These are phyloP conservation scores for Coemansia sp. DNA, from an alignment of 192 early-diverging fungal species.

Conservation along the genomic window DNA sequence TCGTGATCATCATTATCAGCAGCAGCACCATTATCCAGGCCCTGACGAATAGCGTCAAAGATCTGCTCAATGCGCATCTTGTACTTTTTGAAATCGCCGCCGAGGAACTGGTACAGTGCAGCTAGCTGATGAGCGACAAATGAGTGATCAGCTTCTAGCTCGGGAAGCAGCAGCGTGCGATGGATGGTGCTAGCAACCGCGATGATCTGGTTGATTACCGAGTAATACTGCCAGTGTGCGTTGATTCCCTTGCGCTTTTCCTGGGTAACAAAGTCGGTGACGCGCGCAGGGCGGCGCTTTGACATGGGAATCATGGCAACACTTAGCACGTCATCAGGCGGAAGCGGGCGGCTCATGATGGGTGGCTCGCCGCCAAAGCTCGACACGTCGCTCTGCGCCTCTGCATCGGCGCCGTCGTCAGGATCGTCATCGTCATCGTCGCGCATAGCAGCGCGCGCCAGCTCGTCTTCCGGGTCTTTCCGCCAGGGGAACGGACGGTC, in stretches of 20 bases:
- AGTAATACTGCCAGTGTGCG: constrained; percentile 56
- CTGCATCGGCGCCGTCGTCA: constrained; percentile 18
- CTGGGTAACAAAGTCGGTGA: constrained; percentile 45
- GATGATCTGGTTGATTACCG: constrained; percentile 53
- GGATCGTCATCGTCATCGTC: constrained; percentile 9
- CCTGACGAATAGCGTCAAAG: constrained; percentile 41
- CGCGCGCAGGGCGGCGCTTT: constrained; percentile 32
- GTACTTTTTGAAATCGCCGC: constrained; percentile 56
- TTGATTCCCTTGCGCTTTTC: constrained; percentile 51
- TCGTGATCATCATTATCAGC: background rate
- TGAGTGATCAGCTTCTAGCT: constrained; percentile 31
- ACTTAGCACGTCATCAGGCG: constrained; percentile 44
- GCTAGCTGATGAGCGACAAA: constrained; percentile 49
- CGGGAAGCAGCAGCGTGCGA: constrained; percentile 23
- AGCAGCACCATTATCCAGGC: constrained; percentile 6
- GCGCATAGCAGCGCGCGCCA: constrained; percentile 6
- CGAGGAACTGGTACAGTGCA: constrained; percentile 52
- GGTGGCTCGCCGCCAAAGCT: constrained; percentile 49
- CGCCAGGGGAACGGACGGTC: constrained; percentile 53
- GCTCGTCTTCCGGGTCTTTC: constrained; percentile 46
- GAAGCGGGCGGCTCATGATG: constrained; percentile 40
- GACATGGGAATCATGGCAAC: constrained; percentile 54
- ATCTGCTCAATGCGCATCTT: constrained; percentile 43
- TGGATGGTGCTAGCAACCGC: constrained; percentile 44
- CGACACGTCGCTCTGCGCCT: constrained; percentile 32